phyloP scores from a whole-genome alignment of 2,329 filamentous ascomycete species.

The Aspergillus bombycis region DNA sequence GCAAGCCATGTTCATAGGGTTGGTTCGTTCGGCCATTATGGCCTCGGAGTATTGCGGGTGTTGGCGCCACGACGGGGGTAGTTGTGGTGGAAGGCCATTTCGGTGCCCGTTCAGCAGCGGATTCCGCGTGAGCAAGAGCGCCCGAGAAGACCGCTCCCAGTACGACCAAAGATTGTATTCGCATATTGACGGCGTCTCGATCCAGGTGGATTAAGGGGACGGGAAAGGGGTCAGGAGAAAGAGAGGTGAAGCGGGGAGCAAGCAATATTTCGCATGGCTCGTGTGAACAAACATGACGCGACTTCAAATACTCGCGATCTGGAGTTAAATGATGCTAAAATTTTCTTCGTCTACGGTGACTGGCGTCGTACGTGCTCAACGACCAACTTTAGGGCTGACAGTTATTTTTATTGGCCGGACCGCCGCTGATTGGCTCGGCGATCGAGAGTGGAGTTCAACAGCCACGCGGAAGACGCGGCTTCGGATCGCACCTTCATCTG shows the following conservation, averaged over 20 bases:
- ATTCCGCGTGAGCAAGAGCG: background rate
- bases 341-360: background rate
- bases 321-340: background rate
- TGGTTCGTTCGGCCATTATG: background rate
- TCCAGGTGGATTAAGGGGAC: background rate
- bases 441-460: background rate
- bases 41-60: background rate
- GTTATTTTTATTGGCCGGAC: background rate
- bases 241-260: background rate
- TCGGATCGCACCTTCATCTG: background rate
- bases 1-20: background rate
- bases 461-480: background rate
- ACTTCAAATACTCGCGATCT: background rate
- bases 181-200: background rate
- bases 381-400: background rate
- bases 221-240: background rate
- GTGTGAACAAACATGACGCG: background rate
- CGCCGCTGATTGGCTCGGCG: background rate
- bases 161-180: background rate
- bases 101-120: background rate
- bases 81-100: background rate
- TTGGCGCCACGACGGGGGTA: background rate
- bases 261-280: background rate
- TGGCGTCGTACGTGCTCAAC: background rate
- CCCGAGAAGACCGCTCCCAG: background rate